Evolutionary conservation across 805 yeast species (phyloP).

Genomic region (Diddensiella caesifluorescens): DNA sequence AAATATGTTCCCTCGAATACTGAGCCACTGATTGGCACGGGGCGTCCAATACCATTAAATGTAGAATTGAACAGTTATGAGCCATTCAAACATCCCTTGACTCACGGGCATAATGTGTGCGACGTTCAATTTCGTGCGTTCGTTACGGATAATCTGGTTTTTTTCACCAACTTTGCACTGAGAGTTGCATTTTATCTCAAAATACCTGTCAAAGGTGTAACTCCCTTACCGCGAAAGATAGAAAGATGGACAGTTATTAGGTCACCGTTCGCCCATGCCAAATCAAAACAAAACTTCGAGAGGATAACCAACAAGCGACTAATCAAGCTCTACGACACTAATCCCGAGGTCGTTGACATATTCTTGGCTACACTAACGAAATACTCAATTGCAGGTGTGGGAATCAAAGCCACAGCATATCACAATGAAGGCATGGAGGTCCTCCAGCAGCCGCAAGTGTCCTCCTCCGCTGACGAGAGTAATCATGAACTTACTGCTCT

Average conservation of each 20-base stretch:
- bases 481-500: conserved; percentile 10
- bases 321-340: conserved; percentile 75
- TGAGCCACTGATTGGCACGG: conserved; percentile 25
- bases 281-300: conserved; percentile 89
- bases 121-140: conserved; percentile 62
- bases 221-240: conserved; percentile 60
- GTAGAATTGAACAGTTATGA: conserved; percentile 77
- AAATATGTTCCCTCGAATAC: conserved; percentile 19
- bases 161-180: conserved; percentile 77
- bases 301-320: conserved; percentile 75
- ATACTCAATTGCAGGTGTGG: conserved; percentile 75
- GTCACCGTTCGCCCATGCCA: conserved; percentile 92
- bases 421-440: conserved; percentile 42
- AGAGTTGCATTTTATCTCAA: conserved; percentile 89
- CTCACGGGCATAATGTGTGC: conserved; percentile 70
- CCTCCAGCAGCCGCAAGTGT: conserved; percentile 22
- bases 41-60: conserved; percentile 72
- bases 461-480: background rate
- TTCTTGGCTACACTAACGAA: conserved; percentile 75
- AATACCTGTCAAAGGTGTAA: conserved; percentile 75
- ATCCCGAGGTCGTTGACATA: conserved; percentile 76
- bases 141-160: conserved; percentile 62
- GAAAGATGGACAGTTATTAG: conserved; percentile 91
- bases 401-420: conserved; percentile 68
- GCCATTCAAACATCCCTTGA: conserved; percentile 63